A percentile compares a stretch with the other conserved stretches of the same genome.
Conservation (phyloP, 345 rosid genomes). For the Geranium rotundifolium region DNA sequence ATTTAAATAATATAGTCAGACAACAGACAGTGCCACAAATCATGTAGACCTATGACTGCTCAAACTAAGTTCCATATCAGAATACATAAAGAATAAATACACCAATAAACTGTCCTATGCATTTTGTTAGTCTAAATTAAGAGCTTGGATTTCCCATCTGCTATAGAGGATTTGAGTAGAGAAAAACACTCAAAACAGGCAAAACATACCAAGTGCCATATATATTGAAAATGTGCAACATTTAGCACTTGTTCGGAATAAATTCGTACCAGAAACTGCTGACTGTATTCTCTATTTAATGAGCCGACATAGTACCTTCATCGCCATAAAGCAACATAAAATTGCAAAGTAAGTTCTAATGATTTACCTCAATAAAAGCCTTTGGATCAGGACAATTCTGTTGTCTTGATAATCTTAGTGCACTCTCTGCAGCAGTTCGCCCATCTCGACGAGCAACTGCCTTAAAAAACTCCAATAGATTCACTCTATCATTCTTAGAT, state of each 20-base stretch:
- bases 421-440: constrained; percentile 71
- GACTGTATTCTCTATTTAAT: not conserved
- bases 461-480: constrained; percentile 78
- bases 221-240: not conserved
- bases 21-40: not conserved
- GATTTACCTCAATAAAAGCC: constrained; percentile 56
- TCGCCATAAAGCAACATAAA: not conserved
- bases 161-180: too few relatives aligned
- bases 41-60: not conserved
- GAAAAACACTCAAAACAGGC: not conserved
- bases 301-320: not conserved
- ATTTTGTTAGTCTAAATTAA: not conserved
- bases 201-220: not conserved
- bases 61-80: not conserved
- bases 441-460: constrained; percentile 93
- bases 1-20: not conserved
- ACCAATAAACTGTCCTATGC: not conserved
- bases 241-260: not conserved
- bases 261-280: not conserved
- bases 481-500: constrained; percentile 64
- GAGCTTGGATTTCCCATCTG: not conserved
- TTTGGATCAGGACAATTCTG: constrained; percentile 87
- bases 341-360: not conserved
- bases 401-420: constrained; percentile 69
- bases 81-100: not conserved